Conservation (phyloP, 345 rosid species). For the Luvunga scandens region DNA sequence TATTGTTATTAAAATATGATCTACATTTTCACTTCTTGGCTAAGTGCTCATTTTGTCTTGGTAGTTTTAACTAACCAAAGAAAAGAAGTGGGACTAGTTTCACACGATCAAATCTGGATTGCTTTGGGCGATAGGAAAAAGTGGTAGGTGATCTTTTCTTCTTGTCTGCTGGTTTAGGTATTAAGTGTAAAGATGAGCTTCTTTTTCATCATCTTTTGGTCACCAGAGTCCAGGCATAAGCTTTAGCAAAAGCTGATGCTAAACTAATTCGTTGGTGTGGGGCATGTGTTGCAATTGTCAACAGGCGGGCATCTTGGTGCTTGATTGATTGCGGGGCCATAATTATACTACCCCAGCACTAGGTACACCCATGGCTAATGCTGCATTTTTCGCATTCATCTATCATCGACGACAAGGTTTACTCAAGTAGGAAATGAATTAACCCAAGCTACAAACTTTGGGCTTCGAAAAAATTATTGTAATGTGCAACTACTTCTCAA, state of each 20-base stretch:
- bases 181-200: not conserved
- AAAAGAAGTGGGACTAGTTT: not conserved
- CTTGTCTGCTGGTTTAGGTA: not conserved
- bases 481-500: not conserved
- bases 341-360: not conserved
- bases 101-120: not conserved
- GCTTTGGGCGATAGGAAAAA: slow-evolving; percentile 10
- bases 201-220: not conserved
- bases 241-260: slow-evolving; percentile 1
- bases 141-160: not conserved
- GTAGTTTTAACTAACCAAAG: not conserved
- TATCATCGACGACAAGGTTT: not conserved
- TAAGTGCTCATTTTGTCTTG: not conserved
- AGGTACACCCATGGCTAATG: not conserved
- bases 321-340: not conserved
- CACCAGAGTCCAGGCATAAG: not conserved
- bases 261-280: slow-evolving; percentile 1
- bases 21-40: not conserved
- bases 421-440: not conserved
- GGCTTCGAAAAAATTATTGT: not conserved
- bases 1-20: too few relatives aligned
- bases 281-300: slow-evolving; percentile 10
- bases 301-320: not conserved
- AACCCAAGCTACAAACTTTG: not conserved
- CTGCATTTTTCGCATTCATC: not conserved